Percentiles rank a stretch among this genome's conserved stretches.
Evolutionary conservation across 768 basidiomycete species (phyloP).

Genomic region (Rhodosporidiobolus sp.): DNA sequence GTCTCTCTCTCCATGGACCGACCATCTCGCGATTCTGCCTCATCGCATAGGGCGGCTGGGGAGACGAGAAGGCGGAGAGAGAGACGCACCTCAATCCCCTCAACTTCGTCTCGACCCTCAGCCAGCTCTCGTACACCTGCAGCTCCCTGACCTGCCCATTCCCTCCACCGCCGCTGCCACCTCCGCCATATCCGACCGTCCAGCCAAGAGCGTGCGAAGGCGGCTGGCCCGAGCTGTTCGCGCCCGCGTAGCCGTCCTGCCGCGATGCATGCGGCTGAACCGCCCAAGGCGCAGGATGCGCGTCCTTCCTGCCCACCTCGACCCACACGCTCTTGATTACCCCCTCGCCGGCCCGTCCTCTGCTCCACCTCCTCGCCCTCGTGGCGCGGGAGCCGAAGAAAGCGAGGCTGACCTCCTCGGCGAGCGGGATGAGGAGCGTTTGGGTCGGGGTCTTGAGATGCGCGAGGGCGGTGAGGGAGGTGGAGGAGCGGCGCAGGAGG

Average conservation of each 20-base stretch:
- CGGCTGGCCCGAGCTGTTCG: no score
- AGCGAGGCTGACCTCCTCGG: background rate
- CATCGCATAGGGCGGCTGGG: no score
- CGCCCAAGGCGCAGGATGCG: slow-evolving; percentile 4
- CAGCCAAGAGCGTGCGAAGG: no score
- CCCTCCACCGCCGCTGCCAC: background rate
- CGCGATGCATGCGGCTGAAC: background rate
- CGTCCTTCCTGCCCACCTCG: slow-evolving; percentile 1
- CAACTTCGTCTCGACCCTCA: background rate
- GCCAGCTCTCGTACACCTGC: slow-evolving; percentile 30
- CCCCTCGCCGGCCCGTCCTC: background rate
- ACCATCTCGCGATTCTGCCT: no score
- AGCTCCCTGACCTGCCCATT: slow-evolving; percentile 5
- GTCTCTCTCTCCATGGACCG: no score
- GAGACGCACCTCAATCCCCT: no score
- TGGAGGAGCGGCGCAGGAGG: background rate
- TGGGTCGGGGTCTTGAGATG: background rate
- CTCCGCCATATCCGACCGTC: background rate
- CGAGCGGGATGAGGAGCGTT: slow-evolving; percentile 3
- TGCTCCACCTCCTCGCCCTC: background rate
- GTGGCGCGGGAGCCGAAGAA: background rate
- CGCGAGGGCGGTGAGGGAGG: background rate
- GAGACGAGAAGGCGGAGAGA: no score
- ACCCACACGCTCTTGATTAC: background rate
- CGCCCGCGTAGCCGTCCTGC: background rate